Percentiles rank a stretch among this genome's conserved stretches.
phyloP scores from a whole-genome alignment of 2,329 filamentous ascomycete genomes.

The Cladobotryum mycophilum region DNA sequence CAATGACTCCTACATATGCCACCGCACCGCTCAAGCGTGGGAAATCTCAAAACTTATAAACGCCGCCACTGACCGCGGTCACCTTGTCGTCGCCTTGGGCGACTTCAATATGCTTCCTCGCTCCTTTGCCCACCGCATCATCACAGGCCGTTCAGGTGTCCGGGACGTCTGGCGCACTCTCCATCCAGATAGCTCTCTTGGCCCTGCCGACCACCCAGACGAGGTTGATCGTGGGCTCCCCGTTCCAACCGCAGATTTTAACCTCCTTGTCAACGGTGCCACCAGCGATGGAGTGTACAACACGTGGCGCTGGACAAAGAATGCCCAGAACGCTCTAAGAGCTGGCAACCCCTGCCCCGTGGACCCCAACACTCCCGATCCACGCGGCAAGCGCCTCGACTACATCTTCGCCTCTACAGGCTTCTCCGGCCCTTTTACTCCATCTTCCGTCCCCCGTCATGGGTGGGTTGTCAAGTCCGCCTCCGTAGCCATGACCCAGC shows the following conservation, averaged over 20 bases:
- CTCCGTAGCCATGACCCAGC: constrained; percentile 71
- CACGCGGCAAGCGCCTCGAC: constrained; percentile 78
- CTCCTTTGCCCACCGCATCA: constrained; percentile 75
- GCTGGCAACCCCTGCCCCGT: constrained; percentile 52
- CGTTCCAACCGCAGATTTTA: constrained; percentile 70
- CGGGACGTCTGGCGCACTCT: constrained; percentile 78
- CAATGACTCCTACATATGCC: constrained; percentile 80
- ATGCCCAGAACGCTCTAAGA: constrained; percentile 59
- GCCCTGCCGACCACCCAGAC: constrained; percentile 59
- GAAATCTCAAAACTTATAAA: constrained; percentile 86
- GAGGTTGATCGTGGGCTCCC: constrained; percentile 61
- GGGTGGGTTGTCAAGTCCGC: constrained; percentile 65
- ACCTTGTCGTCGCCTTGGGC: constrained; percentile 78
- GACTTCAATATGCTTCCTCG: constrained; percentile 97
- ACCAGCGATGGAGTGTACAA: constrained; percentile 84
- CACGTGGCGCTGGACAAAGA: constrained; percentile 85
- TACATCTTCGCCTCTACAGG: constrained; percentile 79
- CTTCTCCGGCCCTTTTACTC: constrained; percentile 11
- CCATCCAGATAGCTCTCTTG: constrained; percentile 77
- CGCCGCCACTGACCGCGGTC: constrained; percentile 70
- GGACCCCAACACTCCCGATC: constrained; percentile 60
- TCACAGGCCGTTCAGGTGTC: constrained; percentile 71
- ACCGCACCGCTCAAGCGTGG: constrained; percentile 91
- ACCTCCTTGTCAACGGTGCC: constrained; percentile 72
- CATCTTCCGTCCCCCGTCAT: constrained; percentile 18